Percentiles rank a stretch among this genome's conserved stretches.
Evolutionary conservation across 768 basidiomycete species (phyloP).

Genomic region (Auricularia auricula-judae): DNA sequence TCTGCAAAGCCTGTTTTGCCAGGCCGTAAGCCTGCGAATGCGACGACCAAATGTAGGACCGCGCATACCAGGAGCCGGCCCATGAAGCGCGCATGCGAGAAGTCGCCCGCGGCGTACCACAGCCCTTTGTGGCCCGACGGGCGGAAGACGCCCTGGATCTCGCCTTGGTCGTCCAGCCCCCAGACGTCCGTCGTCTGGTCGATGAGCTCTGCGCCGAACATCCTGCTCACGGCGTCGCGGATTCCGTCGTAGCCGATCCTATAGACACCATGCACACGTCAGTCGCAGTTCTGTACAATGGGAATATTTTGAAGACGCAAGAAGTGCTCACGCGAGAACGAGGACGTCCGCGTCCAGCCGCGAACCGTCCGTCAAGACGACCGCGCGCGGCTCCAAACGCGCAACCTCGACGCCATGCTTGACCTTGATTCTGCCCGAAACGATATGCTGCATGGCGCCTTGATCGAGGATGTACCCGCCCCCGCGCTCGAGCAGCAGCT

Average conservation of each 20-base stretch:
- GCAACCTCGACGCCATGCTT: constrained; percentile 11
- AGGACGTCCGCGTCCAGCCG: constrained; percentile 7
- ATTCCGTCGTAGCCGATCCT: constrained; percentile 23
- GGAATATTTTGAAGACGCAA: not conserved
- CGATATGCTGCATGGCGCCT: constrained; percentile 12
- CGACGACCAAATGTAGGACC: too few relatives aligned
- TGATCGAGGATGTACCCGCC: constrained; percentile 5
- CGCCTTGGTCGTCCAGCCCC: constrained; percentile 32
- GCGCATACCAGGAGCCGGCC: not conserved
- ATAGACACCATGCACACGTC: constrained; percentile 5
- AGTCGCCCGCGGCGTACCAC: not conserved
- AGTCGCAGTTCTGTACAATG: not conserved
- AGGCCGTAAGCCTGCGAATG: too few relatives aligned
- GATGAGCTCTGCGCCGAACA: constrained; percentile 27
- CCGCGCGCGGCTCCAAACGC: constrained; percentile 1
- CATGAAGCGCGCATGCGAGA: not conserved
- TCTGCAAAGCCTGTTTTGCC: too few relatives aligned
- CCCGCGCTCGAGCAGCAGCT: not conserved
- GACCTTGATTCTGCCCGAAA: constrained; percentile 11
- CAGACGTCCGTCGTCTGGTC: constrained; percentile 21
- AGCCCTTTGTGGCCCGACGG: constrained; percentile 28
- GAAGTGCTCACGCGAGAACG: not conserved
- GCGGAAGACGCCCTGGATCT: constrained; percentile 24
- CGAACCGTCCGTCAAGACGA: constrained; percentile 9
- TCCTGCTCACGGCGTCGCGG: constrained; percentile 17